A percentile compares a stretch with the other conserved stretches of the same genome.
phyloP scores from a whole-genome alignment of 768 basidiomycete genomes.

The Termitomyces sp. region DNA sequence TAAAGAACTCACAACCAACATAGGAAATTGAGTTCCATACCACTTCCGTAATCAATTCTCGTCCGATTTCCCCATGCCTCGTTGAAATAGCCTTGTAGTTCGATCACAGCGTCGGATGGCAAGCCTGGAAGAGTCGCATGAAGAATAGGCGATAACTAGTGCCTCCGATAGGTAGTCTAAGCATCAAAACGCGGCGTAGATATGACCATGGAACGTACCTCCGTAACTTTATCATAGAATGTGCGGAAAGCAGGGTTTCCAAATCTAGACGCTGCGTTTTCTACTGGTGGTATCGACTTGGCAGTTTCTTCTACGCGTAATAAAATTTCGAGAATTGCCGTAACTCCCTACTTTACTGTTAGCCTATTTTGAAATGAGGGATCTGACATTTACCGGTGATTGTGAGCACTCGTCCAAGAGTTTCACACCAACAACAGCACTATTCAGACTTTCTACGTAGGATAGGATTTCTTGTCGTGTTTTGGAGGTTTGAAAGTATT shows the following conservation, averaged over 20 bases:
- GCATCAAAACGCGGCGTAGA: background rate
- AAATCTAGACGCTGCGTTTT: constrained; percentile 88
- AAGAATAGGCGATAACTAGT: constrained; percentile 48
- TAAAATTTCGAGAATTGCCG: constrained; percentile 58
- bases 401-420: constrained; percentile 56
- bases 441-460: constrained; percentile 75
- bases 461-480: constrained; percentile 63
- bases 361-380: constrained; percentile 1
- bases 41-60: constrained; percentile 98
- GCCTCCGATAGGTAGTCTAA: background rate
- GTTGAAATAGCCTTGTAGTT: constrained; percentile 75
- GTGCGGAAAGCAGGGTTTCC: constrained; percentile 95
- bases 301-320: constrained; percentile 63
- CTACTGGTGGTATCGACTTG: constrained; percentile 73
- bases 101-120: constrained; percentile 51
- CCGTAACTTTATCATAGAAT: constrained; percentile 79
- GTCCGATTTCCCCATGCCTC: constrained; percentile 91
- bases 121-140: constrained; percentile 58
- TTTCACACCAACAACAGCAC: constrained; percentile 69
- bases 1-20: constrained; percentile 80
- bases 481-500: constrained; percentile 71
- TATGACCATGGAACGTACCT: constrained; percentile 37
- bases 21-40: constrained; percentile 97
- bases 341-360: constrained; percentile 46
- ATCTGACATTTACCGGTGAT: constrained; percentile 48